Base-by-base conservation (phyloP, 2,329 filamentous ascomycete genomes). In the Arthroderma sp. region DNA sequence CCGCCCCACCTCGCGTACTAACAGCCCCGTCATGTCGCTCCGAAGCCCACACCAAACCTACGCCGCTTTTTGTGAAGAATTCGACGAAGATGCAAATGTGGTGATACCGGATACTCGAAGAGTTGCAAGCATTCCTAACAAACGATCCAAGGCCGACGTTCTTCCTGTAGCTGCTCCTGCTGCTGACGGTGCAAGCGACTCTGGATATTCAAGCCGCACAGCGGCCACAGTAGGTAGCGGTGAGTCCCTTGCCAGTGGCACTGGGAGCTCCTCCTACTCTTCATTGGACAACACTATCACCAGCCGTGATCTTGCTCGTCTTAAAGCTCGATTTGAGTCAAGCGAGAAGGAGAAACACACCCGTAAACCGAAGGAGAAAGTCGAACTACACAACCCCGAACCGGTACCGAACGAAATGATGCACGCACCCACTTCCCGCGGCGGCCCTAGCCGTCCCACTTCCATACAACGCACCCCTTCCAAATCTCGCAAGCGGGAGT, bases 201-300 rank as follows among this genome's bases (percentile, higher is more conserved):
- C 75, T 52, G 75, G 75, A 54, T 78, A 78, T 66, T 77, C 73
- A 50, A 78, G 74, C 64, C 69, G 70, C 55, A 75, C 73, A 54
- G 68, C 67, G 52, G 68, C 70, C 50, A 70, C 71, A 49, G 64
- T 69, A 61, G 62, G 59, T 56, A 69, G 70, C 64, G 60, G 69
- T 69, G 63, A 72, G 67, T 71, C 71, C 57, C 65, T 60, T 52
- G 65, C 65, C 63, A 62, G 59, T 55, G 65, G 57, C 56, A 62
- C 58, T 55, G 63, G 57, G 52, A 61, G 55, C 49, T 61, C 59
- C 47, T 52, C 50, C 44, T 53, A 58, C 57, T 54, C 61, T 59
- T 66, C 61, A 52, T 50, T 63, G 49, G 59, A 64, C 50, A 57
- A 60, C 32, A 48, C 58, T 45, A 56, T 58, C 52, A 59, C 47